Percentiles rank a stretch among this genome's conserved stretches.
phyloP scores from a whole-genome alignment of 108 stramenopile species.

The Seminavis robusta region DNA sequence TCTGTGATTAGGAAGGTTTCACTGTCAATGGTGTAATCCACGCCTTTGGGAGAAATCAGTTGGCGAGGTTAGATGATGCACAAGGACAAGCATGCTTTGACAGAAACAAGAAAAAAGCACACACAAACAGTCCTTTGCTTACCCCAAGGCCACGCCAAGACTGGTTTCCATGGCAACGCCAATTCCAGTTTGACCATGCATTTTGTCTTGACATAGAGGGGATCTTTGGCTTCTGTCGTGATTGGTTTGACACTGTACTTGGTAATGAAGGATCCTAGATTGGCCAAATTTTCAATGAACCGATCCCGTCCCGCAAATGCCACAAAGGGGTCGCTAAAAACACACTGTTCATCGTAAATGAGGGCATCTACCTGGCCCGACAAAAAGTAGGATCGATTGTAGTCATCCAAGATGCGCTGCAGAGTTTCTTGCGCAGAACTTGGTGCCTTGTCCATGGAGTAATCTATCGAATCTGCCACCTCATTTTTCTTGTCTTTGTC shows the following conservation, averaged over 20 bases:
- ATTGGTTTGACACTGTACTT: conserved; percentile 70
- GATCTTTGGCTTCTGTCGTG: conserved; percentile 16
- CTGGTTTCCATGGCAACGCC: conserved; percentile 89
- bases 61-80: no score
- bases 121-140: no score
- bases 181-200: conserved; percentile 87
- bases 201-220: conserved; percentile 19
- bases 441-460: conserved; percentile 55
- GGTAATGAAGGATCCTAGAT: conserved; percentile 85
- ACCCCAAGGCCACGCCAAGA: conserved; percentile 87
- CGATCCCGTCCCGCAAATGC: conserved; percentile 79
- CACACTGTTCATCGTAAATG: conserved; percentile 79
- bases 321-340: conserved; percentile 90
- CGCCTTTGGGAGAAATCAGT: conserved; percentile 67
- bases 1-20: conserved; percentile 56
- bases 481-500: not conserved
- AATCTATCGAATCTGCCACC: conserved; percentile 30
- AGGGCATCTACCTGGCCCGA: conserved; percentile 77
- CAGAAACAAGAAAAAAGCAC: no score
- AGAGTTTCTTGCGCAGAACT: conserved; percentile 62
- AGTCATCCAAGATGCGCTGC: conserved; percentile 73
- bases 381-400: conserved; percentile 84
- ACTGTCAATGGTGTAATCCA: conserved; percentile 68
- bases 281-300: conserved; percentile 84
- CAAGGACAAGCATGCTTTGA: no score